Conservation (phyloP, 129 eudicot species). For the Deinandra increscens region DNA sequence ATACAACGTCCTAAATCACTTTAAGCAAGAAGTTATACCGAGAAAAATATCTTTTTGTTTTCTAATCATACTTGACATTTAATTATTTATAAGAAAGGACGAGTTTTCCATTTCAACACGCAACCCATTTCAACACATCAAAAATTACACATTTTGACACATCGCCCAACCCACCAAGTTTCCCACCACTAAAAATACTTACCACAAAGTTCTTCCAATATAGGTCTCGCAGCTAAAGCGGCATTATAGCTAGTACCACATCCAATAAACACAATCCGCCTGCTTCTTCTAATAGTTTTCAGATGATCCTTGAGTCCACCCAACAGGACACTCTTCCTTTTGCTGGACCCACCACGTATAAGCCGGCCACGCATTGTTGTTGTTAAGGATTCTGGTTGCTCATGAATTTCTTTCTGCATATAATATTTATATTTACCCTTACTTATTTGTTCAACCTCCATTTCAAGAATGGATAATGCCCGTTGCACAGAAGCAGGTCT, state of each 20-base stretch:
- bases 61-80: neutral
- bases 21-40: neutral
- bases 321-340: slow-evolving; percentile 71
- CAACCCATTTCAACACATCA: slow-evolving; percentile 2
- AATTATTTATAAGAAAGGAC: neutral
- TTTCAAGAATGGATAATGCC: slow-evolving; percentile 88
- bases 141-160: neutral
- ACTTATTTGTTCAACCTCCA: slow-evolving; percentile 97
- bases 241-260: slow-evolving; percentile 99
- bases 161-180: neutral
- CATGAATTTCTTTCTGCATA: slow-evolving; percentile 98
- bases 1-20: neutral
- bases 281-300: slow-evolving; percentile 91
- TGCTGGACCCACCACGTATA: slow-evolving; percentile 86
- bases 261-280: slow-evolving; percentile 90
- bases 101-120: neutral
- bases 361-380: slow-evolving; percentile 97
- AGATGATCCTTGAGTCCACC: slow-evolving; percentile 97
- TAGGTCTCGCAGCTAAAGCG: slow-evolving; percentile 90
- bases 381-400: slow-evolving; percentile 91
- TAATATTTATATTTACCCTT: slow-evolving; percentile 93
- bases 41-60: neutral
- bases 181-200: slow-evolving; percentile 7
- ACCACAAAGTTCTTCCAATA: slow-evolving; percentile 98
- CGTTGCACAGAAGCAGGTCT: slow-evolving; percentile 93